phyloP scores from a whole-genome alignment of 768 basidiomycete species.

The Tricholoma hemisulphureum region DNA sequence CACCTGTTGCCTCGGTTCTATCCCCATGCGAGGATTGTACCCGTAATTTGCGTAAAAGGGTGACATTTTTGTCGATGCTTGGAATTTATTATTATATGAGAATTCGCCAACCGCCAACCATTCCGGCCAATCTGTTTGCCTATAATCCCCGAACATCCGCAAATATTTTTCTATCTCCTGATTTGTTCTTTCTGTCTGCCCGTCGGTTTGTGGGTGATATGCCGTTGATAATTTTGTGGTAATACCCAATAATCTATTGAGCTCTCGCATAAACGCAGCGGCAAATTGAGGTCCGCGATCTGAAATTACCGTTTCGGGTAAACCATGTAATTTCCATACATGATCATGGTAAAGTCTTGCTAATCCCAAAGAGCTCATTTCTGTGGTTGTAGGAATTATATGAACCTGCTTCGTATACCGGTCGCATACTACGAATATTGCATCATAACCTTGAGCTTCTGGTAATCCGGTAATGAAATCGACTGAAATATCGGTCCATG shows the following conservation, averaged over 20 bases:
- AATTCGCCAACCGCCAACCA: constrained; percentile 29
- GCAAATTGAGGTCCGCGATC: constrained; percentile 23
- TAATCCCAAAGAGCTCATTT: neutral
- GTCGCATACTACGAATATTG: too few relatives aligned
- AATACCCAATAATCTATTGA: constrained; percentile 17
- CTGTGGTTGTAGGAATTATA: neutral
- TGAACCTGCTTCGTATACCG: neutral
- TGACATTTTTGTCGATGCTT: constrained; percentile 21
- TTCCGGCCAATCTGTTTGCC: constrained; percentile 28
- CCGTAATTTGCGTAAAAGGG: too few relatives aligned
- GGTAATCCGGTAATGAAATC: too few relatives aligned
- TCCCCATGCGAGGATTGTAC: too few relatives aligned
- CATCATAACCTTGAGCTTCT: too few relatives aligned
- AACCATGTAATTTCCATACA: constrained; percentile 22
- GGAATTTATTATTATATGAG: constrained; percentile 21
- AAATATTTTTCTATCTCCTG: constrained; percentile 28
- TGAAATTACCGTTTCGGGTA: constrained; percentile 16
- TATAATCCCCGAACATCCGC: constrained; percentile 20
- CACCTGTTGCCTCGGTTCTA: too few relatives aligned
- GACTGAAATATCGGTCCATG: too few relatives aligned
- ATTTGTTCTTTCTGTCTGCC: constrained; percentile 24
- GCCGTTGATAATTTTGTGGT: constrained; percentile 27
- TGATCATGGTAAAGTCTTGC: constrained; percentile 11
- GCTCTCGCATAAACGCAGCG: constrained; percentile 16
- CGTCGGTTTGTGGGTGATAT: constrained; percentile 31